A percentile compares a stretch with the other conserved stretches of the same genome.
Conservation (phyloP, 2,329 filamentous ascomycete genomes). For the Diaporthe sp. region DNA sequence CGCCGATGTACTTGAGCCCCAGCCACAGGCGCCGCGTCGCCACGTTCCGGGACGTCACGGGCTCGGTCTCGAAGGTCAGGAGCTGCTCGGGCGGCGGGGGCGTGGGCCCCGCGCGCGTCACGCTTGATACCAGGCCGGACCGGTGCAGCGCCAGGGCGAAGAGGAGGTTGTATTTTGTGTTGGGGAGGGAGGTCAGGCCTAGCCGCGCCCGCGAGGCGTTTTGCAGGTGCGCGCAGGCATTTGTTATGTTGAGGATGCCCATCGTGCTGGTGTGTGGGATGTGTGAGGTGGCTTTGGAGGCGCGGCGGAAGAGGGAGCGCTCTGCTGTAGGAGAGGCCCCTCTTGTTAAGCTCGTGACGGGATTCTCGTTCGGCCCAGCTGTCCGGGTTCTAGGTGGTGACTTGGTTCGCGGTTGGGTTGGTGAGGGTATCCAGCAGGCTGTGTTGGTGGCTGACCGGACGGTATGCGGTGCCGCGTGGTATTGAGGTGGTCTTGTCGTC, state of each 20-base stretch:
- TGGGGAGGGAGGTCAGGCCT: constrained; percentile 85
- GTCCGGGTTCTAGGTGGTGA: not conserved
- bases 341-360: constrained; percentile 1
- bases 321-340: constrained; percentile 35
- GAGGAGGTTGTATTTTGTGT: constrained; percentile 83
- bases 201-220: constrained; percentile 90
- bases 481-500: not conserved
- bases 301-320: constrained; percentile 23
- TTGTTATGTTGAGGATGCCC: constrained; percentile 77
- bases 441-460: not conserved
- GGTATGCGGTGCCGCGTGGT: not conserved
- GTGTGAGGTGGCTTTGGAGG: not conserved
- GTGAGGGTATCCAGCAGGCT: not conserved
- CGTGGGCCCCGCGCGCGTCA: constrained; percentile 78
- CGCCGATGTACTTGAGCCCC: constrained; percentile 90
- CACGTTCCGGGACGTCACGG: constrained; percentile 78
- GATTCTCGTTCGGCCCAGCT: constrained; percentile 1
- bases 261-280: constrained; percentile 45
- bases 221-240: constrained; percentile 92
- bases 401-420: not conserved
- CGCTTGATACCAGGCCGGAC: constrained; percentile 83
- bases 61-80: constrained; percentile 63
- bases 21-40: constrained; percentile 85
- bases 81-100: constrained; percentile 65
- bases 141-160: constrained; percentile 85